Base-by-base conservation (phyloP, 345 rosid genomes). In the Salix caprea region DNA sequence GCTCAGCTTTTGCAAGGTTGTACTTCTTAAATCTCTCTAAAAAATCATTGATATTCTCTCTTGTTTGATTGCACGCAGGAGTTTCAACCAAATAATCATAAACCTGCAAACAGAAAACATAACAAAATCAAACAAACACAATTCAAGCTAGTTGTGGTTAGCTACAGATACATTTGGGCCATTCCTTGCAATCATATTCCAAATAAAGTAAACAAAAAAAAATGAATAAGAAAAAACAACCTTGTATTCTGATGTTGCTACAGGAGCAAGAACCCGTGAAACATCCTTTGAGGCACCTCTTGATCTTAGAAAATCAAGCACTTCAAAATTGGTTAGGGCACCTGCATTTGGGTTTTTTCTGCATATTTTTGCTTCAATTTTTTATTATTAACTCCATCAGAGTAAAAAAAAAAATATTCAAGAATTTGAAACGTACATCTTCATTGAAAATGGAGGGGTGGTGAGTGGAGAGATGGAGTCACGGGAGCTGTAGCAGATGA, bases 261-360 rank as follows among this genome's bases (percentile, higher is more conserved):
- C 76, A 14, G 89, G 85, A 81, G 86, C 89, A 70, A 89, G 81
- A 79, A 91, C 91, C 78, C 92, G 83, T 10, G 91, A 86, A n/a
- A 83, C 71, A 77, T 87, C 92, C 82, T 81, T 90, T 36, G 94
- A 86, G 69, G 94, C 97, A 78, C 96, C 97, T 85, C 90, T 86
- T 46, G 97, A 85, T 66, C 72, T 86, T n/a, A 91, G 71, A 69
- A 90, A 87, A 64, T 92, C 85, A 18, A 91, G 87, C 9, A 89
- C 91, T 65, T 93, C 98, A 70, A 89, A 91, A 86, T 93, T 96
- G 32, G 93, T 88, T 15, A 91, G 88, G 11, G 85, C 83, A 50
- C 92, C 98, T 32, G 89, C 94, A 81, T 91, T 93, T 44, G 82
- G 87, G 77, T 89, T 84, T 37, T 85, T 77, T 89, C 99, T 95